Evolutionary conservation across 345 rosid species (phyloP).

Genomic region (Erysimum cheiranthoides): DNA sequence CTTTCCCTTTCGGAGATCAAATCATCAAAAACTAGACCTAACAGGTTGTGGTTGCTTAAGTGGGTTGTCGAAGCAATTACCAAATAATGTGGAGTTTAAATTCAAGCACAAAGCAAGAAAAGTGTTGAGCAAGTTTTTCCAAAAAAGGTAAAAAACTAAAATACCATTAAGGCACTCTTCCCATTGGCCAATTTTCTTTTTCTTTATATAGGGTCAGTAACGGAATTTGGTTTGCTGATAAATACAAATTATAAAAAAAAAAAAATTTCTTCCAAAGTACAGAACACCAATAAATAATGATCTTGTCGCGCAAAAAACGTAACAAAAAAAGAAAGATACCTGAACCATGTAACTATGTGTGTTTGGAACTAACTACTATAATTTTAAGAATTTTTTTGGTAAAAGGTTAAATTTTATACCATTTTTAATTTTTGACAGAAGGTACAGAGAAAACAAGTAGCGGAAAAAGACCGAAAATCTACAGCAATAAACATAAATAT

Average conservation of each 20-base stretch:
- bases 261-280: background rate
- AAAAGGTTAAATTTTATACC: too few relatives aligned
- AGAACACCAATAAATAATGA: background rate
- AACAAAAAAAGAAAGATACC: background rate
- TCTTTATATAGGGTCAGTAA: background rate
- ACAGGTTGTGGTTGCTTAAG: background rate
- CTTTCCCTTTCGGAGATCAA: background rate
- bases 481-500: too few relatives aligned
- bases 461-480: too few relatives aligned
- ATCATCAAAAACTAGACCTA: background rate
- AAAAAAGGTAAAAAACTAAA: background rate
- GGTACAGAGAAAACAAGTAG: too few relatives aligned
- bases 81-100: background rate
- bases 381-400: too few relatives aligned
- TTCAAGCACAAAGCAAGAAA: background rate
- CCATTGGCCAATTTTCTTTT: background rate
- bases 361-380: constrained; percentile 9
- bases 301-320: background rate
- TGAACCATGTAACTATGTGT: constrained; percentile 20
- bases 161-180: background rate
- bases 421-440: too few relatives aligned
- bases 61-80: background rate
- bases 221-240: background rate
- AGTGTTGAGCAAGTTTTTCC: background rate
- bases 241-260: too few relatives aligned